Conservation (phyloP, 768 basidiomycete species). For the Lepiota brunneoincarnata region DNA sequence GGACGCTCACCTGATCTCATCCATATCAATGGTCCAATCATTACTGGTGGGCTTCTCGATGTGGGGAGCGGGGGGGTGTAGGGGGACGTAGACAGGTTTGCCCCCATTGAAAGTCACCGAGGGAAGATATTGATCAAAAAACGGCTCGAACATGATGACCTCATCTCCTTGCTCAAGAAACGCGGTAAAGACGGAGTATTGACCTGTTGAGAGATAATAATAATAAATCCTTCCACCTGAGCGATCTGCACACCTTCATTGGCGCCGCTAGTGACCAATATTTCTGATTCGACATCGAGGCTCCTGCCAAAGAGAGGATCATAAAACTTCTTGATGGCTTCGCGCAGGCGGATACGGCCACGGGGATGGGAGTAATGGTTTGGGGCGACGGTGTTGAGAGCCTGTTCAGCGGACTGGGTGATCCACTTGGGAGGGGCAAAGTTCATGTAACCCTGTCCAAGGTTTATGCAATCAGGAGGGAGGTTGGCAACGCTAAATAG, state of each 20-base stretch:
- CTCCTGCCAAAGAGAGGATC: slow-evolving; percentile 64
- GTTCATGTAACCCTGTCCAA: slow-evolving; percentile 96
- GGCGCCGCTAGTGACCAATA: slow-evolving; percentile 93
- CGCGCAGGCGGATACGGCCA: slow-evolving; percentile 81
- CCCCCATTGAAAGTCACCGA: slow-evolving; percentile 94
- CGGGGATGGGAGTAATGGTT: slow-evolving; percentile 94
- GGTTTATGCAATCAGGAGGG: slow-evolving; percentile 90
- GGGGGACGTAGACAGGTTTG: slow-evolving; percentile 88
- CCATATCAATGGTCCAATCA: slow-evolving; percentile 90
- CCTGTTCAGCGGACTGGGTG: slow-evolving; percentile 66
- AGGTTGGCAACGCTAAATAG: slow-evolving; percentile 81
- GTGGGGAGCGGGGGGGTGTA: slow-evolving; percentile 74
- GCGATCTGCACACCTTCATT: slow-evolving; percentile 71
- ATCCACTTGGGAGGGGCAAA: slow-evolving; percentile 84
- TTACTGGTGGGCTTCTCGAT: slow-evolving; percentile 50
- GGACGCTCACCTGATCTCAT: slow-evolving; percentile 69
- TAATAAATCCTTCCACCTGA: neutral
- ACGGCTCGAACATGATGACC: slow-evolving; percentile 98
- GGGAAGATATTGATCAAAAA: slow-evolving; percentile 94
- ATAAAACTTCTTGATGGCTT: slow-evolving; percentile 85
- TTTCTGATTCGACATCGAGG: slow-evolving; percentile 83
- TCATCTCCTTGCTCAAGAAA: slow-evolving; percentile 93
- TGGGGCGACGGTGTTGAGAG: slow-evolving; percentile 55
- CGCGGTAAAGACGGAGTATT: slow-evolving; percentile 91
- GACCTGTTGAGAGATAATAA: slow-evolving; percentile 47